Evolutionary conservation across 495 filamentous ascomycete genomes (phyloP).

Genomic region (Thozetella sp.): DNA sequence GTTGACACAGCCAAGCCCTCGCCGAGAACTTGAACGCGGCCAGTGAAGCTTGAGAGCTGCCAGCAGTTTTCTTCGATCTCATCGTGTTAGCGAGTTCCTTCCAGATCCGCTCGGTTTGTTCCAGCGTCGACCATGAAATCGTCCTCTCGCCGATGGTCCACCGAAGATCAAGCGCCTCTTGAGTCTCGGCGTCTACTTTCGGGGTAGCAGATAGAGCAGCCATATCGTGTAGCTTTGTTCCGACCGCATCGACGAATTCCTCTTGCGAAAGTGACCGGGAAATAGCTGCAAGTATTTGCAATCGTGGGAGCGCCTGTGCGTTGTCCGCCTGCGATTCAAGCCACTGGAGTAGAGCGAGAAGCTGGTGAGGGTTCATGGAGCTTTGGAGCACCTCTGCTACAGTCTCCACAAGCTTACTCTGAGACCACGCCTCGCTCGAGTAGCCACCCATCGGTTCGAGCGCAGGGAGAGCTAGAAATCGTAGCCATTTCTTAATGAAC

Average conservation of each 20-base stretch:
- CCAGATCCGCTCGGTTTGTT: slow-evolving; percentile 34
- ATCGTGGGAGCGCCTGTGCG: slow-evolving; percentile 23
- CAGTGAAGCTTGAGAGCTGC: slow-evolving; percentile 26
- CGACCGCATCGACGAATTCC: slow-evolving; percentile 35
- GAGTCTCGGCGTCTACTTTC: slow-evolving; percentile 8
- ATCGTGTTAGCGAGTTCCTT: slow-evolving; percentile 29
- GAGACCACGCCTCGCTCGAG: slow-evolving; percentile 60
- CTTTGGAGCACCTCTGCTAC: slow-evolving; percentile 41
- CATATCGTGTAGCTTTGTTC: slow-evolving; percentile 28
- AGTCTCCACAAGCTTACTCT: slow-evolving; percentile 53
- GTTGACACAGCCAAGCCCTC: slow-evolving; percentile 33
- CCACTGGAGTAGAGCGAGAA: slow-evolving; percentile 44
- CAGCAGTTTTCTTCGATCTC: slow-evolving; percentile 28
- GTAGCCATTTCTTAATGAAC: slow-evolving; percentile 70
- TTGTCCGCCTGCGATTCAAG: slow-evolving; percentile 25
- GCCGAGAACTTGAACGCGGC: slow-evolving; percentile 43
- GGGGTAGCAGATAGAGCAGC: background rate
- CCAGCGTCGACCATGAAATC: slow-evolving; percentile 30
- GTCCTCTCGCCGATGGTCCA: slow-evolving; percentile 38
- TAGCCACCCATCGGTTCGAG: slow-evolving; percentile 27
- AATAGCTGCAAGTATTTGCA: slow-evolving; percentile 49
- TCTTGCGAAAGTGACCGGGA: slow-evolving; percentile 43
- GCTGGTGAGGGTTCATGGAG: slow-evolving; percentile 46
- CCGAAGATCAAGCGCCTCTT: slow-evolving; percentile 19
- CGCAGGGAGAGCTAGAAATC: slow-evolving; percentile 55